These are phyloP conservation scores for Polyrhizophydium stewartii DNA, from an alignment of 371 early-diverging fungal species.

Conservation along the genomic window DNA sequence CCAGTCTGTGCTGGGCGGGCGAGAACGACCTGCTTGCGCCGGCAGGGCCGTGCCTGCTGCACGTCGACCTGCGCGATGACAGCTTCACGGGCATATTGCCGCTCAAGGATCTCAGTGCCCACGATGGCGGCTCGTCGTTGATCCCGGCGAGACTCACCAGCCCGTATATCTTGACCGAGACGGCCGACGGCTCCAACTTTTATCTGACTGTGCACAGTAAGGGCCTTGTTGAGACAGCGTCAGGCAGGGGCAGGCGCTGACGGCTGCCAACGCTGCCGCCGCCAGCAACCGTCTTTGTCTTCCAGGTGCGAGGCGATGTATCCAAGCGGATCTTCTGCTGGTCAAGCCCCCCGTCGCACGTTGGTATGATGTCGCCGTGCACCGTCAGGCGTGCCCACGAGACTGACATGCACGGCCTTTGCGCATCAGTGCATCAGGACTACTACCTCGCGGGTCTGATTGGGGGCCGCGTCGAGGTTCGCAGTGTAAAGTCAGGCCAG, in stretches of 20 bases:
- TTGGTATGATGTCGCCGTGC: background rate
- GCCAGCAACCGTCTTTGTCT: background rate
- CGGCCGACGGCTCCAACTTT: background rate
- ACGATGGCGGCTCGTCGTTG: background rate
- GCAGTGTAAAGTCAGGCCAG: conserved; percentile 76
- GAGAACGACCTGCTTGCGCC: background rate
- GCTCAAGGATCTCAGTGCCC: background rate
- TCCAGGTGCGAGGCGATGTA: background rate
- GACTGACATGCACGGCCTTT: too few relatives aligned
- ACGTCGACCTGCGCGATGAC: background rate
- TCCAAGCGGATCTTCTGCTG: conserved; percentile 31
- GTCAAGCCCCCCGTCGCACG: conserved; percentile 21
- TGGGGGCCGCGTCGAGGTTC: conserved; percentile 70
- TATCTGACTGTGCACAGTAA: background rate
- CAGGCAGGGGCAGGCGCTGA: too few relatives aligned
- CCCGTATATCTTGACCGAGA: background rate
- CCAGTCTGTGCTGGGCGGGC: background rate
- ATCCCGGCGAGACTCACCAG: background rate
- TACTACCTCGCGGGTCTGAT: conserved; percentile 67
- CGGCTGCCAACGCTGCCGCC: too few relatives aligned
- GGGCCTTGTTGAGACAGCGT: too few relatives aligned
- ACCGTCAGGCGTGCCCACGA: too few relatives aligned
- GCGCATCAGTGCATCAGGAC: background rate
- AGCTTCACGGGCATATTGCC: background rate
- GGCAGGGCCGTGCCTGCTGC: background rate